Percentiles rank a stretch among this genome's conserved stretches.
Evolutionary conservation across 2,329 filamentous ascomycete species (phyloP).

Genomic region (Phaeosphaeriaceae sp.): DNA sequence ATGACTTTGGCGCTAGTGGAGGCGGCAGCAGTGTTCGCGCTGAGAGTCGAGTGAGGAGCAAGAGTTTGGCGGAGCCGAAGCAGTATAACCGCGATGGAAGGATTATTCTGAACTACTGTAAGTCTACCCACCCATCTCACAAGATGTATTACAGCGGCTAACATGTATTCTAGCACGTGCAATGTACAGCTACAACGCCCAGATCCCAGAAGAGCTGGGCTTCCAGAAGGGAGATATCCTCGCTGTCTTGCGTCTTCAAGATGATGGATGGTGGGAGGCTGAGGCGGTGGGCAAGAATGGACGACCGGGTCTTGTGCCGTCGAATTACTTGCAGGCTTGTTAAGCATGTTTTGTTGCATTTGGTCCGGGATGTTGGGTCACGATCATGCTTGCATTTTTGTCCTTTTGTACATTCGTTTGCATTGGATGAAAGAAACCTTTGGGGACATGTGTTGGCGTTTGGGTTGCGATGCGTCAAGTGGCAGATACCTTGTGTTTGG

Average conservation of each 20-base stretch:
- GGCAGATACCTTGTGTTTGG: background rate
- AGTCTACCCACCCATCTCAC: conserved; percentile 61
- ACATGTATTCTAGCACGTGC: conserved; percentile 75
- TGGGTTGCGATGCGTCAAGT: background rate
- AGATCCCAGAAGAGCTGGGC: conserved; percentile 91
- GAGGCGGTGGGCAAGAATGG: conserved; percentile 76
- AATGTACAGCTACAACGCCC: conserved; percentile 91
- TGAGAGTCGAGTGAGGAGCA: conserved; percentile 68
- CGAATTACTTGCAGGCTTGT: conserved; percentile 71
- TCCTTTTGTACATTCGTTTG: background rate
- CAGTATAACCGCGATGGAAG: conserved; percentile 87
- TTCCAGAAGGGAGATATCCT: conserved; percentile 93
- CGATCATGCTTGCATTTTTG: background rate
- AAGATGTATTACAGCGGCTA: conserved; percentile 4
- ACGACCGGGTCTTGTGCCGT: conserved; percentile 68
- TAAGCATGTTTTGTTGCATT: conserved; percentile 25
- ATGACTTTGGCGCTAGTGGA: conserved; percentile 34
- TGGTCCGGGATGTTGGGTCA: background rate
- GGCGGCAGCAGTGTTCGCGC: conserved; percentile 35
- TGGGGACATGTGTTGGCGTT: background rate
- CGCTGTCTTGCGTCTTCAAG: conserved; percentile 87
- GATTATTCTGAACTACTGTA: conserved; percentile 92
- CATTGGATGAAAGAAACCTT: background rate
- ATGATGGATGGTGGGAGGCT: conserved; percentile 99
- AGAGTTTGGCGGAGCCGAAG: conserved; percentile 86